A percentile compares a stretch with the other conserved stretches of the same genome.
These are phyloP conservation scores for Eucalyptus decipiens DNA, from an alignment of 345 rosid genomes.

Conservation along the genomic window DNA sequence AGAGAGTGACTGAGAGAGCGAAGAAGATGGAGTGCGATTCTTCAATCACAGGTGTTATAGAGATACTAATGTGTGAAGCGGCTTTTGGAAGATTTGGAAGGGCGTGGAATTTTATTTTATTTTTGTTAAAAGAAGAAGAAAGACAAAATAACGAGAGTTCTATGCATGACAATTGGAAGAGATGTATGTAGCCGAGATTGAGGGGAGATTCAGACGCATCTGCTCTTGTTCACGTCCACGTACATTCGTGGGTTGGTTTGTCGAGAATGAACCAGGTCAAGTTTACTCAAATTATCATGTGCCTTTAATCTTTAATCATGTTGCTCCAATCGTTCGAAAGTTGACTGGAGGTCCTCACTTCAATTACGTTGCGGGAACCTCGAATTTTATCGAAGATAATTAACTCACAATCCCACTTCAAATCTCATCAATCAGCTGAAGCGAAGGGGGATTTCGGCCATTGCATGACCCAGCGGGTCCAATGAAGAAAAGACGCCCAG, in stretches of 20 bases:
- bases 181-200: background rate
- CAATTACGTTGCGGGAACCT: background rate
- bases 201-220: background rate
- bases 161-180: background rate
- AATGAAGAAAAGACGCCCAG: background rate
- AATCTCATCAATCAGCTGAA: background rate
- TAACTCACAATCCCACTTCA: background rate
- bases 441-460: background rate
- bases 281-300: background rate
- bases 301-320: background rate
- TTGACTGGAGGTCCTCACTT: background rate
- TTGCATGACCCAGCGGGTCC: background rate
- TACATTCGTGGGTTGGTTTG: background rate
- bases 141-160: background rate
- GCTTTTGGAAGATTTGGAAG: background rate
- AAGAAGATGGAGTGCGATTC: background rate
- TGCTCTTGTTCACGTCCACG: background rate
- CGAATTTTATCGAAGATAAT: background rate
- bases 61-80: background rate
- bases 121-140: background rate
- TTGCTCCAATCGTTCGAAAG: background rate
- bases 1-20: background rate
- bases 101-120: background rate
- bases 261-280: background rate
- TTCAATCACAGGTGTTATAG: background rate